Conservation (phyloP, 225 moss, liverwort and hornwort genomes). For the Takakia lepidozioides region DNA sequence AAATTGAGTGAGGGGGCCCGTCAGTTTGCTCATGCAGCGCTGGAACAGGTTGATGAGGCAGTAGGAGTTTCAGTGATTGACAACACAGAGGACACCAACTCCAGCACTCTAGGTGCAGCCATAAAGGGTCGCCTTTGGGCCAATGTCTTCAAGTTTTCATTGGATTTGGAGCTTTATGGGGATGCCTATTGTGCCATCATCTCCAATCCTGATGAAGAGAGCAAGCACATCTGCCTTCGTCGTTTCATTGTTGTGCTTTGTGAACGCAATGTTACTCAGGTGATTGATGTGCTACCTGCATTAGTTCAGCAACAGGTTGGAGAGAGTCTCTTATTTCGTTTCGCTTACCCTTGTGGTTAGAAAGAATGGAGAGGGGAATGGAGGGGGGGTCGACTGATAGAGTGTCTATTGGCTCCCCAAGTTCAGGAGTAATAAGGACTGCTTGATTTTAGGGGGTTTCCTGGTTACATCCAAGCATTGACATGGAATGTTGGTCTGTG, state of each 20-base stretch:
- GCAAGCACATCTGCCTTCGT: slow-evolving; percentile 80
- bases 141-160: slow-evolving; percentile 91
- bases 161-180: slow-evolving; percentile 83
- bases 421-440: too few species aligned
- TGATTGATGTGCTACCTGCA: background rate
- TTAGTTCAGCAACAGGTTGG: too few species aligned
- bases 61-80: slow-evolving; percentile 48
- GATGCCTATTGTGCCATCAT: slow-evolving; percentile 95
- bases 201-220: slow-evolving; percentile 93
- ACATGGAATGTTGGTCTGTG: too few species aligned
- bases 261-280: slow-evolving; percentile 81
- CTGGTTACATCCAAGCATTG: too few species aligned
- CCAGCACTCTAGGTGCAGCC: slow-evolving; percentile 33
- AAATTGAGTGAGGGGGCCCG: slow-evolving; percentile 91
- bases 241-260: slow-evolving; percentile 87
- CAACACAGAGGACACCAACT: slow-evolving; percentile 26
- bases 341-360: too few species aligned
- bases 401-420: too few species aligned
- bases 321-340: too few species aligned
- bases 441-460: too few species aligned
- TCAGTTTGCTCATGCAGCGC: slow-evolving; percentile 96
- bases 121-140: slow-evolving; percentile 97
- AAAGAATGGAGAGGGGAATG: too few species aligned
- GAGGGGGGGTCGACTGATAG: too few species aligned
- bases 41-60: slow-evolving; percentile 93